Base-by-base conservation (phyloP, 148 eudicot genomes). In the Chenopodium formosanum region DNA sequence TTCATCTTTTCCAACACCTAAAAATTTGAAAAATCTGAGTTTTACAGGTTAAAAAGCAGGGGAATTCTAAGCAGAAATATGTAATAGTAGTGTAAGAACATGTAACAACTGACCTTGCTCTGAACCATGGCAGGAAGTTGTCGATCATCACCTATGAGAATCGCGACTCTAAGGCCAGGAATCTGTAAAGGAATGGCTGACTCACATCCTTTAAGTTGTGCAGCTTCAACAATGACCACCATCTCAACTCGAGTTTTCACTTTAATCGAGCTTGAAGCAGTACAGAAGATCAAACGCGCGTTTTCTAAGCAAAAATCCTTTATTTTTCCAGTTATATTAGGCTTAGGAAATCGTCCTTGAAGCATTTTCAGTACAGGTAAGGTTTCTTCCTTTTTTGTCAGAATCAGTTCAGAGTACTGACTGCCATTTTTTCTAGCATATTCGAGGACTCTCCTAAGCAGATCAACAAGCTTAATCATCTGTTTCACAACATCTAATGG, bases 131-230 rank as follows among this genome's bases (percentile, higher is more conserved):
- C 89, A 16, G 93, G 94, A 11, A 91, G 86, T 79, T 92, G 95
- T 19, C 74, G 44, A 66, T 92, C 90, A 74, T 92, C 95, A 1
- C 95, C 95, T 29, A 92, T 76, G 34, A 91, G 88, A 72, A 91
- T 52, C 1, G 89, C 88, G 84, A 3, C 86, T 37, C 76, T 82
- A 9, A 88, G 73, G 2, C 92, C 94, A 53, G 79, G 20, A 34
- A 87, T 74, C 72, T 83, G 89, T 74, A 91, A 81, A 4, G 94
- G 92, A 76, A 90, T 86, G 1, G 84, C 81, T 19, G 92, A 88
- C 52, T 91, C 94, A 25, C 86, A 53, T 71, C 90, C 94, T 69
- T 92, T 92, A 2, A 90, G 87, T 75, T 92, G 95, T 5, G 91
- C 95, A 75, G 93, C 95, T 85, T 92, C 95, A 71, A 89, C 93